Evolutionary conservation across 495 filamentous ascomycete genomes (phyloP).

Genomic region (Aspergillus steynii): DNA sequence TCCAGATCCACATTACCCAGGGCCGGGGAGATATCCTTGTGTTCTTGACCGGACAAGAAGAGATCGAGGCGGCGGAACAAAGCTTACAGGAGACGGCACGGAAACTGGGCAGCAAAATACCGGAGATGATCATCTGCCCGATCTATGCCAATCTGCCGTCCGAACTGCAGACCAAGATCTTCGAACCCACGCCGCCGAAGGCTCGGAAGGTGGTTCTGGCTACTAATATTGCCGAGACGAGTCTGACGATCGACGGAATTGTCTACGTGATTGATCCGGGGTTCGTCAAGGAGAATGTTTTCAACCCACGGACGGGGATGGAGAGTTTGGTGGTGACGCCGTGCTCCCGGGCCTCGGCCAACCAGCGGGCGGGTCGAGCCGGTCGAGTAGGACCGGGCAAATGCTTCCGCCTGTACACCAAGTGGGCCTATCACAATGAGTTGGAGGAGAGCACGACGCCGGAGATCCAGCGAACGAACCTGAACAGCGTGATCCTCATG

Average conservation of each 20-base stretch:
- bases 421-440: constrained; percentile 92
- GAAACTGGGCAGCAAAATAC: constrained; percentile 79
- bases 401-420: constrained; percentile 93
- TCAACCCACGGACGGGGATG: constrained; percentile 90
- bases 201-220: constrained; percentile 85
- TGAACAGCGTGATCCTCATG: constrained; percentile 80
- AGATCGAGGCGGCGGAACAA: constrained; percentile 82
- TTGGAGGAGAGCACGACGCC: constrained; percentile 91
- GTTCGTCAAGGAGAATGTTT: constrained; percentile 94
- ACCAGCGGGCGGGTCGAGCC: constrained; percentile 88
- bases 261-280: constrained; percentile 91
- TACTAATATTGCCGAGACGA: constrained; percentile 90
- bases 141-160: constrained; percentile 89
- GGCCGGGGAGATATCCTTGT: constrained; percentile 87
- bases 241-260: constrained; percentile 85
- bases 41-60: constrained; percentile 87
- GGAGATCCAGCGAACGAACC: constrained; percentile 89
- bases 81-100: constrained; percentile 77
- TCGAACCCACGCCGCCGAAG: constrained; percentile 79
- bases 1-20: constrained; percentile 93
- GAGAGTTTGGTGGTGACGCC: constrained; percentile 88
- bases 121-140: constrained; percentile 81
- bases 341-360: constrained; percentile 90
- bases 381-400: constrained; percentile 93
- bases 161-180: constrained; percentile 84